Percentiles rank a stretch among this genome's conserved stretches.
Evolutionary conservation across 352 stramenopile genomes (phyloP).

Genomic region (Phytophthora parvispora): DNA sequence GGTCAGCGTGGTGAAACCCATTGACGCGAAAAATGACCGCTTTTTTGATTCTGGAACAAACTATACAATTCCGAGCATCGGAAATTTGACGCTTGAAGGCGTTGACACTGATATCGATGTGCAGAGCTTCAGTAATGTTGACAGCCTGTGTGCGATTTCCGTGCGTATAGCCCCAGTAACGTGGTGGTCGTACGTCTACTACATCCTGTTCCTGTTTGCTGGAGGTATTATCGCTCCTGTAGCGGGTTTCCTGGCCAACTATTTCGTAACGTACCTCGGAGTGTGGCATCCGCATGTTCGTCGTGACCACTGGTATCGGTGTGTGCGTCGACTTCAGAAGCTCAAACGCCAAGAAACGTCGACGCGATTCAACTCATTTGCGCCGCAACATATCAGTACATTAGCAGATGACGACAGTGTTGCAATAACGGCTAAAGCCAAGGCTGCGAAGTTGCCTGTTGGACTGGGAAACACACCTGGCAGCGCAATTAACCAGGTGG

Average conservation of each 20-base stretch:
- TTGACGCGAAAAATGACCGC: conserved; percentile 58
- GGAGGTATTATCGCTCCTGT: conserved; percentile 78
- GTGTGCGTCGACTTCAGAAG: conserved; percentile 77
- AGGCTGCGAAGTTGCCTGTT: conserved; percentile 25
- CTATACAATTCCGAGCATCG: conserved; percentile 43
- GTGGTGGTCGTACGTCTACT: conserved; percentile 69
- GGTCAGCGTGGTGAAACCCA: conserved; percentile 76
- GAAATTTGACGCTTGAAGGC: conserved; percentile 58
- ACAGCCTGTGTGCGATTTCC: conserved; percentile 71
- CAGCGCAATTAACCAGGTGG: conserved; percentile 36
- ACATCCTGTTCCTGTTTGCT: conserved; percentile 76
- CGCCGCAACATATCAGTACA: conserved; percentile 65
- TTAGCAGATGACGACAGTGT: conserved; percentile 45
- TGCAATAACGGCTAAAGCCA: conserved; percentile 38
- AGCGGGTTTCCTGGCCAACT: conserved; percentile 76
- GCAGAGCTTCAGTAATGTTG: conserved; percentile 55
- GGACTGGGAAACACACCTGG: conserved; percentile 11
- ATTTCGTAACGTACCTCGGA: conserved; percentile 82
- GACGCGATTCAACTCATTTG: conserved; percentile 85
- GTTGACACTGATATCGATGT: conserved; percentile 56
- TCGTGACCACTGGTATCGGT: conserved; percentile 87
- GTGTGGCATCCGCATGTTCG: conserved; percentile 89
- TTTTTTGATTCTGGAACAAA: conserved; percentile 52
- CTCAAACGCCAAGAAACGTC: conserved; percentile 80
- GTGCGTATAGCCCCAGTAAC: conserved; percentile 65